These are phyloP conservation scores for Backusella macrospora DNA, from an alignment of 192 early-diverging fungal species.

Conservation along the genomic window DNA sequence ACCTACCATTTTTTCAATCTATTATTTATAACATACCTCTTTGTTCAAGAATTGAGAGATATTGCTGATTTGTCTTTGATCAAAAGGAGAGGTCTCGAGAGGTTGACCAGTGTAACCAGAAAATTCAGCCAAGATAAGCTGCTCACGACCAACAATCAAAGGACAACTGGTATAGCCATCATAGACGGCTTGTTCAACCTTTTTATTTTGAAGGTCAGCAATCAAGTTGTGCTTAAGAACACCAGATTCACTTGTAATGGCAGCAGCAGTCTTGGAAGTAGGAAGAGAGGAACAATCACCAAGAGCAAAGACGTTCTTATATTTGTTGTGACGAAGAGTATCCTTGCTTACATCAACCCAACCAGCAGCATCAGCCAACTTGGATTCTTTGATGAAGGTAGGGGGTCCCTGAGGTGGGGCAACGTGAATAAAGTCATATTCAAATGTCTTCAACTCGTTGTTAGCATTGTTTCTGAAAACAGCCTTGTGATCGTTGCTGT, in stretches of 20 bases:
- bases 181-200: constrained; percentile 59
- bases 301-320: constrained; percentile 75
- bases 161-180: constrained; percentile 87
- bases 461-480: constrained; percentile 70
- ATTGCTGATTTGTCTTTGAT: constrained; percentile 75
- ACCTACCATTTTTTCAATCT: not conserved
- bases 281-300: constrained; percentile 86
- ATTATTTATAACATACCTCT: constrained; percentile 45
- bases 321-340: constrained; percentile 80
- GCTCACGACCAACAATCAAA: constrained; percentile 77
- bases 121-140: constrained; percentile 87
- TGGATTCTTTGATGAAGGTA: constrained; percentile 72
- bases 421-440: constrained; percentile 86
- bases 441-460: constrained; percentile 55
- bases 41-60: constrained; percentile 75
- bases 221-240: constrained; percentile 79
- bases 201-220: constrained; percentile 55
- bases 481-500: constrained; percentile 65
- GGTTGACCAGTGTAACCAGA: constrained; percentile 73
- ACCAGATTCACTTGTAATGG: constrained; percentile 79
- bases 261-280: constrained; percentile 90
- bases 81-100: constrained; percentile 82
- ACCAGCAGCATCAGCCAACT: constrained; percentile 74
- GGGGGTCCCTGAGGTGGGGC: constrained; percentile 84
- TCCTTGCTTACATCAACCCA: constrained; percentile 82